Evolutionary conservation across 2,329 filamentous ascomycete species (phyloP).

Genomic region (Pseudogymnoascus destructans): DNA sequence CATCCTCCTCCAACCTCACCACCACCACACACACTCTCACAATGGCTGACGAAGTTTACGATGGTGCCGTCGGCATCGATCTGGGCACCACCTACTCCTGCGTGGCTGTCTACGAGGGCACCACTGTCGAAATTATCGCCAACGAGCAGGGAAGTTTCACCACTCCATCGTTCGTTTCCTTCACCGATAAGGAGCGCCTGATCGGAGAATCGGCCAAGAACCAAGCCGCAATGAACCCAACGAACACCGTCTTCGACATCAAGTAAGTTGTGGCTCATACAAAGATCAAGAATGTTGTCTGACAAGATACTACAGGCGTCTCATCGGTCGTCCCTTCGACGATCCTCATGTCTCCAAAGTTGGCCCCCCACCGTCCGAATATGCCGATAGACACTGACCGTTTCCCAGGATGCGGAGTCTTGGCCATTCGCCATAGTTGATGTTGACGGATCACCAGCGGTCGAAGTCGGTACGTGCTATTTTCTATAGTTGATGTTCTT

Average conservation of each 20-base stretch:
- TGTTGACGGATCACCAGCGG: slow-evolving; percentile 75
- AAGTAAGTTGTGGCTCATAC: no score
- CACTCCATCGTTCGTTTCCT: slow-evolving; percentile 97
- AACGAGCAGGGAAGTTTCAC: slow-evolving; percentile 99
- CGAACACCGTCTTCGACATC: slow-evolving; percentile 97
- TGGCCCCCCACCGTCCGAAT: no score
- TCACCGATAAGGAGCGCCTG: slow-evolving; percentile 96
- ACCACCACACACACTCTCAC: slow-evolving; percentile 30
- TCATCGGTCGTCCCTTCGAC: slow-evolving; percentile 91
- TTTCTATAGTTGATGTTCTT: no score
- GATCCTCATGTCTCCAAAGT: slow-evolving; percentile 89
- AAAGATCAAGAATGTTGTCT: not conserved
- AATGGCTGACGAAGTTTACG: slow-evolving; percentile 99
- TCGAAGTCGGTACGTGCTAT: no score
- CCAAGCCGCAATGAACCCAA: slow-evolving; percentile 98
- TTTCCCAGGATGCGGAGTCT: no score
- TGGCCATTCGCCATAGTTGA: slow-evolving; percentile 99
- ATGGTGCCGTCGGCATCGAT: slow-evolving; percentile 99
- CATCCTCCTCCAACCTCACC: slow-evolving; percentile 12
- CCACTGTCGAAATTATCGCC: slow-evolving; percentile 99
- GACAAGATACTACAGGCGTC: slow-evolving; percentile 48
- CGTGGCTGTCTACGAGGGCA: slow-evolving; percentile 98
- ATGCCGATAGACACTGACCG: no score
- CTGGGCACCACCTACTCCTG: slow-evolving; percentile 99
- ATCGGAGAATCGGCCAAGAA: slow-evolving; percentile 99